A percentile compares a stretch with the other conserved stretches of the same genome.
These are phyloP conservation scores for Sapria himalayana DNA, from an alignment of 345 rosid species.

Conservation along the genomic window DNA sequence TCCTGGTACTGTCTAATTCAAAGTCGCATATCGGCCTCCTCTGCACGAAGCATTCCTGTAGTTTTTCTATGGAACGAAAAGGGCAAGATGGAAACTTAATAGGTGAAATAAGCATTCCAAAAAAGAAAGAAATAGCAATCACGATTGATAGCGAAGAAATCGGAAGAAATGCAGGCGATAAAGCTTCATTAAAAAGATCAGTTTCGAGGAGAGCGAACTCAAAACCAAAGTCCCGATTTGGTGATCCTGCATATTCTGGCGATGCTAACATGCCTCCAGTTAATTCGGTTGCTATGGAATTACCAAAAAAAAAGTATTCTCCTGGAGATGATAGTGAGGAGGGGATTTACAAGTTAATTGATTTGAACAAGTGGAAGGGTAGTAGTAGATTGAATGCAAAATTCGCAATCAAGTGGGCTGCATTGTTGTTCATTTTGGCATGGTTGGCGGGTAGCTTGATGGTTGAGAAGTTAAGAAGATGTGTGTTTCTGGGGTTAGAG, in stretches of 20 bases:
- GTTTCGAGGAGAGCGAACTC: background rate
- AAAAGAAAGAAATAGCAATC: too few relatives aligned
- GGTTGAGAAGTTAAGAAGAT: constrained; percentile 10
- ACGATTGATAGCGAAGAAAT: too few relatives aligned
- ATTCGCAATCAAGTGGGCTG: constrained; percentile 12
- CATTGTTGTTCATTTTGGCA: constrained; percentile 13
- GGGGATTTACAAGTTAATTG: constrained; percentile 21
- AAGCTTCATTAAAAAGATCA: background rate
- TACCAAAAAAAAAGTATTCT: background rate
- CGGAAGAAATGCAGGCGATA: too few relatives aligned
- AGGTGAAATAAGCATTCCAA: too few relatives aligned
- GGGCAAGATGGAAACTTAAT: too few relatives aligned
- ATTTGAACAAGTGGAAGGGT: constrained; percentile 9
- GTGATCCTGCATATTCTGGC: background rate
- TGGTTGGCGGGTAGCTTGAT: constrained; percentile 20
- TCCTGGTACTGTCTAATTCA: too few relatives aligned
- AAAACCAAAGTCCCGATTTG: constrained; percentile 7
- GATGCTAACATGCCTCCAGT: background rate
- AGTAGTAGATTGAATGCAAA: constrained; percentile 16
- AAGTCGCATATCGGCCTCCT: too few relatives aligned
- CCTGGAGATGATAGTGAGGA: constrained; percentile 20
- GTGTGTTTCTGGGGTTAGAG: constrained; percentile 19
- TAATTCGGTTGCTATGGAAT: background rate
- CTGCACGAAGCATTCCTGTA: too few relatives aligned
- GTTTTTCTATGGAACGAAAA: too few relatives aligned